These are phyloP conservation scores for Clarkia xantiana DNA, from an alignment of 345 rosid genomes.

Conservation along the genomic window DNA sequence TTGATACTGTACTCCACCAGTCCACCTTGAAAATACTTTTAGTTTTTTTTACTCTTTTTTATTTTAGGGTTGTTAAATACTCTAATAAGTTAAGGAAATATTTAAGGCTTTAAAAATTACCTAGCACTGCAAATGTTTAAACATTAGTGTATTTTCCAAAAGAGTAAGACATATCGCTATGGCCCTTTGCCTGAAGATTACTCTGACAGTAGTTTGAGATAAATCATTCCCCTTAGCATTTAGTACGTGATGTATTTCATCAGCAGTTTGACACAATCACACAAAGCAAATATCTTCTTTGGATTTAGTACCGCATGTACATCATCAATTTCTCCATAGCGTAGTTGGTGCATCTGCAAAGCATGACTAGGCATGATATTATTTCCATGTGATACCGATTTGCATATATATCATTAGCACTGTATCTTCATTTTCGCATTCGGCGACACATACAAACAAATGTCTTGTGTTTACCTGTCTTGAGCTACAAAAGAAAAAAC, in stretches of 20 bases:
- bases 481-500: too few species aligned
- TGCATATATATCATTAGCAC: slow-evolving; percentile 5
- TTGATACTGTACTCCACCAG: too few species aligned
- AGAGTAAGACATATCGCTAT: slow-evolving; percentile 32
- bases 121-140: not conserved
- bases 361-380: slow-evolving; percentile 8
- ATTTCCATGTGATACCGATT: slow-evolving; percentile 7
- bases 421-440: slow-evolving; percentile 18
- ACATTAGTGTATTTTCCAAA: too few species aligned
- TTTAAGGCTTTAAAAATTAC: not conserved
- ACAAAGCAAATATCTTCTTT: too few species aligned
- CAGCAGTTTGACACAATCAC: slow-evolving; percentile 31
- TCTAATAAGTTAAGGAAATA: too few species aligned
- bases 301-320: slow-evolving; percentile 21
- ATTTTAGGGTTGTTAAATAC: too few species aligned
- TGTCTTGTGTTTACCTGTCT: too few species aligned
- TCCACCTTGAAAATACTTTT: too few species aligned
- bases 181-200: slow-evolving; percentile 44
- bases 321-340: slow-evolving; percentile 21
- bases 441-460: not conserved
- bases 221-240: slow-evolving; percentile 30
- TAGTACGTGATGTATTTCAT: slow-evolving; percentile 8
- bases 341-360: slow-evolving; percentile 13
- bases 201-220: slow-evolving; percentile 29
- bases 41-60: too few species aligned